These are phyloP conservation scores for Russula griseocarnosa DNA, from an alignment of 768 basidiomycete genomes.

Conservation along the genomic window DNA sequence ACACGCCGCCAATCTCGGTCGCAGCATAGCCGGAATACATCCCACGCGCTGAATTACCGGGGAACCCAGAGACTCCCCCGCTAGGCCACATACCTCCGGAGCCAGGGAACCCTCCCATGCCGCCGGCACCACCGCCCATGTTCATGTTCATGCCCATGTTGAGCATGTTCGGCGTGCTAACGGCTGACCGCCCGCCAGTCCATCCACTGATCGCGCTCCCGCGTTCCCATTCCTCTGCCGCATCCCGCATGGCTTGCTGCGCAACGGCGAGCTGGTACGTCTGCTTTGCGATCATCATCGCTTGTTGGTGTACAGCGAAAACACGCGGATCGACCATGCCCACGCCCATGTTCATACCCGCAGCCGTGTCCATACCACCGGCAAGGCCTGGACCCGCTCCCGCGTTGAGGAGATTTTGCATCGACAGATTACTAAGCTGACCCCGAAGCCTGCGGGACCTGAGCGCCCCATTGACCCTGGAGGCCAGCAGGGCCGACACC, in stretches of 20 bases:
- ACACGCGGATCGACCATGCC: conserved; percentile 26
- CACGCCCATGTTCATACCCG: conserved; percentile 16
- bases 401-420: conserved; percentile 49
- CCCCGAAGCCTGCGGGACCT: conserved; percentile 28
- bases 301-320: conserved; percentile 78
- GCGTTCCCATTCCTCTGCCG: conserved; percentile 91
- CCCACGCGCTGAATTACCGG: conserved; percentile 43
- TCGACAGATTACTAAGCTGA: conserved; percentile 35
- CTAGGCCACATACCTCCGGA: conserved; percentile 40
- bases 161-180: conserved; percentile 34
- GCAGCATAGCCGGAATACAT: conserved; percentile 66
- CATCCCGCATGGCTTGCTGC: conserved; percentile 83
- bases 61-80: conserved; percentile 47
- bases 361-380: not conserved
- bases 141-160: conserved; percentile 36
- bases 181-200: conserved; percentile 32
- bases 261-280: conserved; percentile 88
- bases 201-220: conserved; percentile 47
- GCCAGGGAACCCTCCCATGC: conserved; percentile 14
- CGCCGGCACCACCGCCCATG: conserved; percentile 22
- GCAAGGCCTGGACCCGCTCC: not conserved
- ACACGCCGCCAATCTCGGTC: conserved; percentile 35
- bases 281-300: conserved; percentile 83
- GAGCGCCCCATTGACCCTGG: conserved; percentile 36
- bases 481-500: conserved; percentile 24